Evolutionary conservation across 1,139 yeast genomes (phyloP), one percentile per base, ranked within the genome.

Genomic region (Pichia sp.): DNA sequence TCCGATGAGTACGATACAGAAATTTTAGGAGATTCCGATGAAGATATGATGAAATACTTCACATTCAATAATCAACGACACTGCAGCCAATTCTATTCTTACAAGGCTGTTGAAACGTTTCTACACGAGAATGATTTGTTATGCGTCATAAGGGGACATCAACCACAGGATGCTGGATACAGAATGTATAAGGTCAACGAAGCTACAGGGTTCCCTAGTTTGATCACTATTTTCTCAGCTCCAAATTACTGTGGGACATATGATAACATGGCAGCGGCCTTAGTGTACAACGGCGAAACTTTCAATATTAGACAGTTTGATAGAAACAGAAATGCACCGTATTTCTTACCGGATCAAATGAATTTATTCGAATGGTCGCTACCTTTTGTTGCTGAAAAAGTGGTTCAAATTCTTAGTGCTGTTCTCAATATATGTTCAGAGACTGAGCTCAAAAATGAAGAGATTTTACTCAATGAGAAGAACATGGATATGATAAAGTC

Each of bases 341-440:
- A 88, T 63, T 88, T 94, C 91, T 67, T 91, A 46, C 98, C 98
- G 4, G 88, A 88, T 59, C 88, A 91, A 51, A 88, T 88, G 96
- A 96, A 91, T 58, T 95, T 87, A 4, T 91, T 91, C 59, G 84
- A 95, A 13, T 91, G 98, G 98, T 85, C 96, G 3, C 64, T 91
- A 45, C 98, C 98, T 5, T 91, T 91, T 66, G 97, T 91, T 24
- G 96, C 96, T 17, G 96, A 91, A 62, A 79, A 86, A 50, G 82
- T 91, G 42, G 80, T 96, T n/a, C 97, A 91, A 54, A 88, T 91
- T 83, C 69, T 91, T 55, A 85, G 87, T 21, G 77, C 95, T 0
- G 81, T 91, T 34, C 69, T 91, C 55, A 91, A 88, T 59, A 86
- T 91, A 38, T 91, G 98, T 62, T 85, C 96, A 2, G 94, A 86